Conservation (phyloP, 1,139 yeast species). For the Sporopachydermia cereana region DNA sequence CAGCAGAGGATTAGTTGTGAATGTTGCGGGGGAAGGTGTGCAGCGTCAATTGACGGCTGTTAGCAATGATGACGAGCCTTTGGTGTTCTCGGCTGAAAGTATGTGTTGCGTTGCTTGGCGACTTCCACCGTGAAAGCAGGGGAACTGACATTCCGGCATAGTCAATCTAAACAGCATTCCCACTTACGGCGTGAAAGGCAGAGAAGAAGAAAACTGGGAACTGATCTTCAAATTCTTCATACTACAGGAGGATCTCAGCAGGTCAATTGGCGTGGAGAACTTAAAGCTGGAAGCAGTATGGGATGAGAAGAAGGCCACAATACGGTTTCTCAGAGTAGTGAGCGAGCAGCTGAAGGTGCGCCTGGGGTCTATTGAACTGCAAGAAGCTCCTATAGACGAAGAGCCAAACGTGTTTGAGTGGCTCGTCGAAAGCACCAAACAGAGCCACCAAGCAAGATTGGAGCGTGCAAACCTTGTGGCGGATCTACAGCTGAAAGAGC, state of each 20-base stretch:
- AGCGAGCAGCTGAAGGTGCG: slow-evolving; percentile 1
- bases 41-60: slow-evolving; percentile 11
- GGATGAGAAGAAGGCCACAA: not conserved
- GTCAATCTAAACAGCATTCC: not conserved
- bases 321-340: not conserved
- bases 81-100: not conserved
- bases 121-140: not conserved
- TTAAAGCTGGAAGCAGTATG: slow-evolving; percentile 1
- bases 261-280: not conserved
- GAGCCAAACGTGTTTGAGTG: slow-evolving; percentile 5
- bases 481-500: not conserved
- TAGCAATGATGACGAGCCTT: slow-evolving; percentile 3
- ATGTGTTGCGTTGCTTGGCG: not conserved
- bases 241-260: not conserved
- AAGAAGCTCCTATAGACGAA: not conserved
- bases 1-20: not conserved
- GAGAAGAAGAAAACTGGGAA: slow-evolving; percentile 6
- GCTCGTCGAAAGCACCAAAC: not conserved
- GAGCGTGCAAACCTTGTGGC: not conserved
- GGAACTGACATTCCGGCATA: not conserved
- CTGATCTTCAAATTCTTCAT: not conserved
- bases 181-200: not conserved
- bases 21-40: not conserved
- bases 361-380: not conserved
- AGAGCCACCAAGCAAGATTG: not conserved